A percentile compares a stretch with the other conserved stretches of the same genome.
Evolutionary conservation across 225 moss, liverwort and hornwort genomes (phyloP).

Genomic region (Pseudoscleropodium purum): DNA sequence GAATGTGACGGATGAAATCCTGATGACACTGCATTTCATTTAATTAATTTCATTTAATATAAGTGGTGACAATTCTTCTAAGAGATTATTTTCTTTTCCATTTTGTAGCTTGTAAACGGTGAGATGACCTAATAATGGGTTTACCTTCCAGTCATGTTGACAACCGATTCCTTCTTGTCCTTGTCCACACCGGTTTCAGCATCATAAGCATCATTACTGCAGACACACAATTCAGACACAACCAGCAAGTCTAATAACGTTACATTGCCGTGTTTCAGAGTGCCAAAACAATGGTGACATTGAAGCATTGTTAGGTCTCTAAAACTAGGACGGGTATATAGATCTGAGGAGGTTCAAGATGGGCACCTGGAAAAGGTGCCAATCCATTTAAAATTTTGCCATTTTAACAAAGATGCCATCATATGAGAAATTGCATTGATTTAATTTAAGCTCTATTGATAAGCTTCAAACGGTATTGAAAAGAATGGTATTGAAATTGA

Average conservation of each 20-base stretch:
- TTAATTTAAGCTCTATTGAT: not conserved
- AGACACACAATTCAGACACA: not conserved
- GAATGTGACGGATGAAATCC: not conserved
- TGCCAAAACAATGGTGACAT: not conserved
- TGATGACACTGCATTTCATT: not conserved
- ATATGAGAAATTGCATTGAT: not conserved
- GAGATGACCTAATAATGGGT: not conserved
- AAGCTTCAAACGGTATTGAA: not conserved
- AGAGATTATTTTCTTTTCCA: too few species aligned
- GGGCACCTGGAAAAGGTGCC: not conserved
- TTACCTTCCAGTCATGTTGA: constrained; percentile 92
- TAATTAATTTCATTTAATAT: too few species aligned
- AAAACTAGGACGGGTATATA: not conserved
- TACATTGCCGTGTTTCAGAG: not conserved
- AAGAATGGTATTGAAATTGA: not conserved
- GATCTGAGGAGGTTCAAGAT: not conserved
- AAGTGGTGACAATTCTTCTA: not conserved
- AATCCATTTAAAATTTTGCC: not conserved
- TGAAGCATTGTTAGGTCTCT: too few species aligned
- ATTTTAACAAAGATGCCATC: not conserved
- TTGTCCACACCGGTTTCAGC: constrained; percentile 79
- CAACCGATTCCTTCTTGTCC: constrained; percentile 78
- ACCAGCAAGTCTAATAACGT: not conserved
- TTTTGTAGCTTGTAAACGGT: not conserved
- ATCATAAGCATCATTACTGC: constrained; percentile 94